phyloP scores from a whole-genome alignment of 768 basidiomycete species.

The Guyanaporus albipodus region DNA sequence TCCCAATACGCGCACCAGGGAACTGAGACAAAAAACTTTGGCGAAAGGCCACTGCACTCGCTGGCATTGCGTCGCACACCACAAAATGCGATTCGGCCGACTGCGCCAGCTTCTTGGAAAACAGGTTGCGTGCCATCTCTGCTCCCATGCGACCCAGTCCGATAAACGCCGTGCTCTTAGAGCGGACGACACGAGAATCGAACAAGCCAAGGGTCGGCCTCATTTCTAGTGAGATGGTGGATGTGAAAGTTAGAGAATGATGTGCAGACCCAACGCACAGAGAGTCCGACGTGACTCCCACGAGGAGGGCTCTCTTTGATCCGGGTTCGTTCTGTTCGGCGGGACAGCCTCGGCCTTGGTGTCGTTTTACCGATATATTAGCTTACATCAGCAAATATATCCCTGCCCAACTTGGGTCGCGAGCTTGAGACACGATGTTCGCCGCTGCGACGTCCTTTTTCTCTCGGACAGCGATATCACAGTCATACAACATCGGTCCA shows the following conservation, averaged over 20 bases:
- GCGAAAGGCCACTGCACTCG: slow-evolving; percentile 53
- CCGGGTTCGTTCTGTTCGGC: too few relatives aligned
- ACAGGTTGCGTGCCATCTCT: slow-evolving; percentile 83
- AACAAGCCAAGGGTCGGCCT: slow-evolving; percentile 43
- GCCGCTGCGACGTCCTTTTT: slow-evolving; percentile 85
- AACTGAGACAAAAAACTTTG: slow-evolving; percentile 52
- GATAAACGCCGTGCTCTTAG: slow-evolving; percentile 68
- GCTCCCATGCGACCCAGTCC: slow-evolving; percentile 88
- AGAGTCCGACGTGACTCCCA: too few relatives aligned
- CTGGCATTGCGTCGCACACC: slow-evolving; percentile 72
- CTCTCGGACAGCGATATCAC: slow-evolving; percentile 72
- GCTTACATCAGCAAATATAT: slow-evolving; percentile 11
- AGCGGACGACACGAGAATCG: slow-evolving; percentile 35
- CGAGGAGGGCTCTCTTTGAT: too few relatives aligned
- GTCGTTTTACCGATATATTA: too few relatives aligned
- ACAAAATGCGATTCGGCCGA: slow-evolving; percentile 57
- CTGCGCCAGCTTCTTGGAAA: slow-evolving; percentile 64
- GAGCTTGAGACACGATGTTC: slow-evolving; percentile 46
- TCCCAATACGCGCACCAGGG: slow-evolving; percentile 54
- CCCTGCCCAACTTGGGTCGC: neutral
- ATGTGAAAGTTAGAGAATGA: neutral
- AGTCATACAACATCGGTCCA: slow-evolving; percentile 67
- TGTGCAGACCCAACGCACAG: too few relatives aligned
- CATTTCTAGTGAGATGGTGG: slow-evolving; percentile 38
- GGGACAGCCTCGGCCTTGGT: too few relatives aligned